phyloP scores from a whole-genome alignment of 768 basidiomycete genomes.

The Suillus paluster region DNA sequence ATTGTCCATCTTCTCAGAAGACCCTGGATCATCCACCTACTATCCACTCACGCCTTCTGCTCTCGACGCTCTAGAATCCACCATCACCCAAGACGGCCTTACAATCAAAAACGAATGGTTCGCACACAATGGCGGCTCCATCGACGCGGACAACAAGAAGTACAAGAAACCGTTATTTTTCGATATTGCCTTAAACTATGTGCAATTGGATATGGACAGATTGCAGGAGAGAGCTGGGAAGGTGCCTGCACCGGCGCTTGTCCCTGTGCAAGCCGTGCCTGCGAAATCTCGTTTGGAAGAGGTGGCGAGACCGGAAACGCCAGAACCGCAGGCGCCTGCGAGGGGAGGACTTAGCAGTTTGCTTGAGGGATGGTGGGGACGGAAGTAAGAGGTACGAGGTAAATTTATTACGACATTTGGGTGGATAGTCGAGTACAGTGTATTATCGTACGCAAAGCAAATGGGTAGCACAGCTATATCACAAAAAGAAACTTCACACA shows the following conservation, averaged over 20 bases:
- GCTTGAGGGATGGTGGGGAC: constrained; percentile 80
- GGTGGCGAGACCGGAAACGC: constrained; percentile 47
- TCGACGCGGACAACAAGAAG: constrained; percentile 46
- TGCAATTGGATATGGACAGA: constrained; percentile 82
- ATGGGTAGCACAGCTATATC: background rate
- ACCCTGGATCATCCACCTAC: constrained; percentile 49
- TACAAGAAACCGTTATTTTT: constrained; percentile 91
- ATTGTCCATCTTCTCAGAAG: constrained; percentile 50
- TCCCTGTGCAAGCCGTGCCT: constrained; percentile 27
- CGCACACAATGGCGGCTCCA: constrained; percentile 70
- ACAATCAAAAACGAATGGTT: constrained; percentile 80
- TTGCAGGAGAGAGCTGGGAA: constrained; percentile 75
- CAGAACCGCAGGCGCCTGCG: constrained; percentile 48
- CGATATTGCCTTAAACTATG: constrained; percentile 93
- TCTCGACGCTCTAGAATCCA: constrained; percentile 56
- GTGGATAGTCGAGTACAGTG: background rate
- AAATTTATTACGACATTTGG: background rate
- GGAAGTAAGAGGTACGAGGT: background rate
- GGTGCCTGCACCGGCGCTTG: constrained; percentile 30
- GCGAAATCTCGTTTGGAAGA: constrained; percentile 64
- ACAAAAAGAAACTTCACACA: constrained; percentile 14
- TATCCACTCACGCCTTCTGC: constrained; percentile 54
- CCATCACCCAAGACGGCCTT: constrained; percentile 50
- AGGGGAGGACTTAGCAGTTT: constrained; percentile 65
- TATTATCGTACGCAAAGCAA: background rate